These are phyloP conservation scores for Closterium sp. DNA, from an alignment of 139 green algal species.

Conservation along the genomic window DNA sequence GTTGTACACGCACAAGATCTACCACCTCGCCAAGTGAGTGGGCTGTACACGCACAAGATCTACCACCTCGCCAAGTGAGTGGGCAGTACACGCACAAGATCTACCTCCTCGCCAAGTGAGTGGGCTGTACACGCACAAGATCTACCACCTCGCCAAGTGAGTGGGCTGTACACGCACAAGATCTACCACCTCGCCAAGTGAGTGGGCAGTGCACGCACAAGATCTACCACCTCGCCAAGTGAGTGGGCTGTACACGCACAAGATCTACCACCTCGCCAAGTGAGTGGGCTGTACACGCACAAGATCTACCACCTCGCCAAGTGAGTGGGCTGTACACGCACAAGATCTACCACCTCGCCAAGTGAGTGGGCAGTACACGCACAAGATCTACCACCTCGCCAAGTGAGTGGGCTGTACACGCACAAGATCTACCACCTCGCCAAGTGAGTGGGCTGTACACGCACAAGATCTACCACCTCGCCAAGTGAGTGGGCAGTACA, in stretches of 20 bases:
- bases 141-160: conserved; percentile 52
- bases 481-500: conserved; percentile 54
- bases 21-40: conserved; percentile 51
- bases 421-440: conserved; percentile 55
- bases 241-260: conserved; percentile 54
- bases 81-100: conserved; percentile 56
- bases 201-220: conserved; percentile 55
- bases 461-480: conserved; percentile 54
- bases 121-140: conserved; percentile 56
- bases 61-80: conserved; percentile 52
- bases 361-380: conserved; percentile 53
- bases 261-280: conserved; percentile 54
- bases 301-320: conserved; percentile 54
- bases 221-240: conserved; percentile 53
- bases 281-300: conserved; percentile 53
- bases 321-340: conserved; percentile 53
- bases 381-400: conserved; percentile 55
- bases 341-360: conserved; percentile 55
- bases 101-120: conserved; percentile 51
- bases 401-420: conserved; percentile 53
- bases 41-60: conserved; percentile 55
- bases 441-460: conserved; percentile 54
- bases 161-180: conserved; percentile 55
- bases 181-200: conserved; percentile 53
- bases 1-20: conserved; percentile 53